Evolutionary conservation across 371 early-diverging fungal genomes (phyloP).

Genomic region (Apophysomyces ossiformis): DNA sequence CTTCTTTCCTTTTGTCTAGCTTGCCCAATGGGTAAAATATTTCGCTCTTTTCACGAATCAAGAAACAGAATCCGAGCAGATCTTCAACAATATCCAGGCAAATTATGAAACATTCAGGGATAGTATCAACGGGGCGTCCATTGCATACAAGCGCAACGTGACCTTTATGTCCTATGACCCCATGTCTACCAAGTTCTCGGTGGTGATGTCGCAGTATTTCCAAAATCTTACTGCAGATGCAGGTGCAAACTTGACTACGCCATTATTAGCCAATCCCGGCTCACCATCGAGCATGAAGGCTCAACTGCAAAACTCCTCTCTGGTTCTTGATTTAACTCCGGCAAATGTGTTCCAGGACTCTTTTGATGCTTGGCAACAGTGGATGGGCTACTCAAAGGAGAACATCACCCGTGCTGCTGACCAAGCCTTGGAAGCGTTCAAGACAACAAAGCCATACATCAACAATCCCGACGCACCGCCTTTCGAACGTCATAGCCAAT

Average conservation of each 20-base stretch:
- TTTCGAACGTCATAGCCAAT: conserved; percentile 30
- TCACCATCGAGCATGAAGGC: conserved; percentile 29
- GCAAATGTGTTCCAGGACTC: conserved; percentile 17
- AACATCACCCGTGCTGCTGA: conserved; percentile 16
- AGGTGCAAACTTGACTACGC: conserved; percentile 24
- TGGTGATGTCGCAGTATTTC: conserved; percentile 30
- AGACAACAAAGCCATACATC: conserved; percentile 20
- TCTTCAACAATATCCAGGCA: conserved; percentile 27
- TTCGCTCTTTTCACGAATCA: conserved; percentile 35
- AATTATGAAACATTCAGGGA: conserved; percentile 24
- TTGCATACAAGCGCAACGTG: conserved; percentile 30
- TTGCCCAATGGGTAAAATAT: conserved; percentile 40
- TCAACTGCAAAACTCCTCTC: conserved; percentile 31
- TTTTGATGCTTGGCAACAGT: conserved; percentile 24
- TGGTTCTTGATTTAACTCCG: conserved; percentile 36
- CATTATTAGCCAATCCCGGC: conserved; percentile 22
- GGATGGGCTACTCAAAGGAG: conserved; percentile 23
- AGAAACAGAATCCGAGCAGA: conserved; percentile 26
- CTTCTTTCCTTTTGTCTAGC: conserved; percentile 16
- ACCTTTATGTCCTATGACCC: conserved; percentile 35
- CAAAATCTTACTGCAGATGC: conserved; percentile 34
- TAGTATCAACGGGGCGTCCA: conserved; percentile 24
- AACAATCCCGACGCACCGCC: conserved; percentile 35
- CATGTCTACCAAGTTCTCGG: conserved; percentile 26
- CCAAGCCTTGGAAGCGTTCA: conserved; percentile 14